Evolutionary conservation across 2,329 filamentous ascomycete species (phyloP), one percentile per base, ranked within the genome.

Genomic region (Xylogone sp.): DNA sequence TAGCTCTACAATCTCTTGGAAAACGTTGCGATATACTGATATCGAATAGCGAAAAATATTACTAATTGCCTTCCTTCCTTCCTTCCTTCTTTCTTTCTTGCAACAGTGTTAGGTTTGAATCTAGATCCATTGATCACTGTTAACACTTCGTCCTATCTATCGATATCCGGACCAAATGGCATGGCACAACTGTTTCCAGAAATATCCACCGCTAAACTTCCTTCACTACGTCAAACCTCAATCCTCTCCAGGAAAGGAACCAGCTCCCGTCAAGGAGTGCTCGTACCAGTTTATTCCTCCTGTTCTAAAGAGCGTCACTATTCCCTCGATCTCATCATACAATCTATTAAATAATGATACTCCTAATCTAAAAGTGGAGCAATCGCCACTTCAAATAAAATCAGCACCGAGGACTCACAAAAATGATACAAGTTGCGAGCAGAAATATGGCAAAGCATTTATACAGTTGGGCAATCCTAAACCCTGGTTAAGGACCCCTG

Each of bases 401-500:
- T 45, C 53, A 18, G 50, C 48, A 10, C 57, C 57, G 20, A 55
- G 47, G 24, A 10, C 48, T 9, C 64, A 62, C 45, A 54, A 58
- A 53, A 59, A 65, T 46, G 57, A 60, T 7, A 52, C 60, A 47
- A 53, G 18, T 13, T 64, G 63, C 49, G 24, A 6, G 43, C 50
- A 53, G 24, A 59, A 63, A 43, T 62, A 65, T 51, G 53, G 51
- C 12, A 52, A 62, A 53, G 57, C 55, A 19, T 49, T 55, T 39
- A 50, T 46, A 45, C 60, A 62, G 50, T 59, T 62, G 27, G 68
- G 65, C 59, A 49, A 59, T 19, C 66, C 64, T 47, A 64, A 54
- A 18, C 79, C 79, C n/a, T 74, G 79, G 51, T 79, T 82, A 65
- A 71, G 79, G 56, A 82, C 79, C 48, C 79, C 79, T 50, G 83